phyloP scores from a whole-genome alignment of 73 alveolate species.

The Tetrahymena elliotti region DNA sequence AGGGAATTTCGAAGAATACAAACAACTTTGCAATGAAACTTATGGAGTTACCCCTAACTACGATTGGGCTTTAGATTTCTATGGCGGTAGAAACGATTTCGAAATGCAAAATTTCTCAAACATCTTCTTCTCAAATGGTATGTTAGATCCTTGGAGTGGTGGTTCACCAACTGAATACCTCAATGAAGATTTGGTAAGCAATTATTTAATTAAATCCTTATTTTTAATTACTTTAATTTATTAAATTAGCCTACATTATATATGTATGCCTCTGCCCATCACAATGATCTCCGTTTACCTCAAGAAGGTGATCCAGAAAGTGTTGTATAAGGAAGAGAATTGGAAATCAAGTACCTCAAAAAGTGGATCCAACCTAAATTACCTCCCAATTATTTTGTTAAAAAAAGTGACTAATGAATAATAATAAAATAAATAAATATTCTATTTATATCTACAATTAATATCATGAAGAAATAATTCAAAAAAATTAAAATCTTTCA shows the following conservation, averaged over 20 bases:
- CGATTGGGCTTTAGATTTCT: slow-evolving; percentile 39
- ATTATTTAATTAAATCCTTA: no score
- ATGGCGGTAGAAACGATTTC: slow-evolving; percentile 46
- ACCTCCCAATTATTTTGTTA: neutral
- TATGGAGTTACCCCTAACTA: slow-evolving; percentile 44
- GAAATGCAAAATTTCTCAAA: slow-evolving; percentile 18
- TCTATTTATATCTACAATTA: no score
- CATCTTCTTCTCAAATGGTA: slow-evolving; percentile 51
- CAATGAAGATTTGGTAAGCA: neutral
- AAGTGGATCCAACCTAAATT: neutral
- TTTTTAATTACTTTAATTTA: no score
- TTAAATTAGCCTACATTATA: neutral
- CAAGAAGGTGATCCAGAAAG: slow-evolving; percentile 2
- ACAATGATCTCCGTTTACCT: slow-evolving; percentile 1
- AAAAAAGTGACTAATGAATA: neutral
- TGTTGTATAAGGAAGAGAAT: slow-evolving; percentile 6
- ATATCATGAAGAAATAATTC: neutral
- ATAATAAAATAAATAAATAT: neutral
- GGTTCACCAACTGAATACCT: slow-evolving; percentile 7
- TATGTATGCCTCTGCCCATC: slow-evolving; percentile 9
- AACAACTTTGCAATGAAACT: slow-evolving; percentile 10
- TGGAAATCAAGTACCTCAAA: neutral
- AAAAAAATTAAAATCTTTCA: no score
- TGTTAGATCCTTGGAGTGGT: slow-evolving; percentile 58
- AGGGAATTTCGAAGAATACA: slow-evolving; percentile 22